Percentiles rank a stretch among this genome's conserved stretches.
These are phyloP conservation scores for Candida buenavistaensis DNA, from an alignment of 1,139 yeast species.

Conservation along the genomic window DNA sequence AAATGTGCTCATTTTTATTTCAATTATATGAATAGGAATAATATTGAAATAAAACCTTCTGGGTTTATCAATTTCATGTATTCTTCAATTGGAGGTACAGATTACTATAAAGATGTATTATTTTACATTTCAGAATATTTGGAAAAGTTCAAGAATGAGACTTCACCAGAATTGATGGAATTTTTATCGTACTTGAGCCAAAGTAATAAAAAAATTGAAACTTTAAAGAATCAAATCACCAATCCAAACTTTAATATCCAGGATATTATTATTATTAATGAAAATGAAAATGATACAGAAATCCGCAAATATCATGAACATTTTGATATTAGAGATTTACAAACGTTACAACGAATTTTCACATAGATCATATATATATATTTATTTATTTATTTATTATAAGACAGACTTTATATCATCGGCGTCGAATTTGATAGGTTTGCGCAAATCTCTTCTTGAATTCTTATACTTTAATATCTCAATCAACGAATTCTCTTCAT, in stretches of 20 bases:
- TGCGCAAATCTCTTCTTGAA: constrained; percentile 11
- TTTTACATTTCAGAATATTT: constrained; percentile 18
- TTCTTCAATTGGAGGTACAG: constrained; percentile 29
- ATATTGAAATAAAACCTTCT: constrained; percentile 14
- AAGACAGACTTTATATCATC: constrained; percentile 35
- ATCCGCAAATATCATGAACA: too few relatives aligned
- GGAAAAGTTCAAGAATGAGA: constrained; percentile 13
- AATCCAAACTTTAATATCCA: too few relatives aligned
- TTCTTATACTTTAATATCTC: constrained; percentile 26
- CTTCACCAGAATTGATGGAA: neutral
- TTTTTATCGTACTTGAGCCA: neutral
- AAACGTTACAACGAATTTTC: neutral
- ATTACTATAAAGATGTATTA: constrained; percentile 20
- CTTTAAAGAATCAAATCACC: neutral
- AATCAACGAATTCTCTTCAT: constrained; percentile 26
- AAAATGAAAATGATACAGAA: too few relatives aligned
- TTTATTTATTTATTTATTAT: constrained; percentile 1
- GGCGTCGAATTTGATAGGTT: constrained; percentile 29
- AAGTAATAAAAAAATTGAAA: neutral
- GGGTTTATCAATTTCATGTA: constrained; percentile 25
- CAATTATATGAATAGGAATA: constrained; percentile 19
- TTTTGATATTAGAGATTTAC: neutral
- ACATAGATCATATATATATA: neutral
- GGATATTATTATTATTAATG: too few relatives aligned
- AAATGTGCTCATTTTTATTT: constrained; percentile 26